Percentiles rank a stretch among this genome's conserved stretches.
Evolutionary conservation across 495 filamentous ascomycete genomes (phyloP).

Genomic region (Neurospora intermedia): DNA sequence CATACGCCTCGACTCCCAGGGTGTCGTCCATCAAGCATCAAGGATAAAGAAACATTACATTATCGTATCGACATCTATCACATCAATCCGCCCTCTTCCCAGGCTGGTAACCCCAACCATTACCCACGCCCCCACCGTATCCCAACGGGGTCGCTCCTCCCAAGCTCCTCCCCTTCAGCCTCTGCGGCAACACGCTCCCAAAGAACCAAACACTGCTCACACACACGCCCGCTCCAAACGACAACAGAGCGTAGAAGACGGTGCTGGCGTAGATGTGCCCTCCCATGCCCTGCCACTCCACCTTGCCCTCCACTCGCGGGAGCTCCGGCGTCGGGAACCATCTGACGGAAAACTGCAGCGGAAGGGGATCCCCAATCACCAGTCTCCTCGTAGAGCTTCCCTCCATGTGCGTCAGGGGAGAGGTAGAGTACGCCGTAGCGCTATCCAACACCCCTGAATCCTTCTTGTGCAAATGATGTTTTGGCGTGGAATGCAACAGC

Average conservation of each 20-base stretch:
- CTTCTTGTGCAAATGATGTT: constrained; percentile 41
- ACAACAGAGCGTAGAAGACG: constrained; percentile 51
- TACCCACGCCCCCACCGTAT: constrained; percentile 35
- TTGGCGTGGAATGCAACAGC: constrained; percentile 63
- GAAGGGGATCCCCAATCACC: constrained; percentile 77
- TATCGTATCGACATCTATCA: neutral
- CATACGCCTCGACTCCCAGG: too few relatives aligned
- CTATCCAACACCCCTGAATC: constrained; percentile 68
- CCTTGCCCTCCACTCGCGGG: constrained; percentile 42
- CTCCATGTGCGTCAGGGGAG: constrained; percentile 51
- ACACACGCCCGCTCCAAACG: constrained; percentile 43
- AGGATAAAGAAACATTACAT: neutral
- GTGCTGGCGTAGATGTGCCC: constrained; percentile 58
- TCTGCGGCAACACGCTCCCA: constrained; percentile 47
- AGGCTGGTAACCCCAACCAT: constrained; percentile 42
- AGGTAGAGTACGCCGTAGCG: constrained; percentile 75
- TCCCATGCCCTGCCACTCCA: constrained; percentile 52
- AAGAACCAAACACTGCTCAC: constrained; percentile 51
- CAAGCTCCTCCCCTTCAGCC: constrained; percentile 37
- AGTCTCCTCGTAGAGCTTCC: constrained; percentile 47
- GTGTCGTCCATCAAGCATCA: neutral
- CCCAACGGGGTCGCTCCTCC: constrained; percentile 45
- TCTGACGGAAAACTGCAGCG: constrained; percentile 67
- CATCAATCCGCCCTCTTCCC: constrained; percentile 18
- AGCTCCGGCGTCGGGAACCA: constrained; percentile 73